Percentiles rank a stretch among this genome's conserved stretches.
These are phyloP conservation scores for Metschnikowia proteae DNA, from an alignment of 805 yeast genomes.

Conservation along the genomic window DNA sequence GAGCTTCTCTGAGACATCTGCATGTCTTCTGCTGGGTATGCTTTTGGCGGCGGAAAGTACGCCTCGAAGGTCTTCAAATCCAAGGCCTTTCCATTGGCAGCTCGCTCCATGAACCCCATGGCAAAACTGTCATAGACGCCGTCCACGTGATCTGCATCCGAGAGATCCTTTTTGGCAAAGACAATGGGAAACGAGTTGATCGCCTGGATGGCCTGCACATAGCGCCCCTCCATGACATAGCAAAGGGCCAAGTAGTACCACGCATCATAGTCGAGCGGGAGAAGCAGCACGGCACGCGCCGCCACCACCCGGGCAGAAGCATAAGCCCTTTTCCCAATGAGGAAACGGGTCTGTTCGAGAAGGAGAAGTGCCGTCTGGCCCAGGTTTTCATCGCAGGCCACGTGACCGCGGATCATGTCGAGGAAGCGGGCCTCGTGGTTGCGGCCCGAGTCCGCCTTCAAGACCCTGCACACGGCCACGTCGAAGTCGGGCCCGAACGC, in stretches of 20 bases:
- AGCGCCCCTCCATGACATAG: slow-evolving; percentile 54
- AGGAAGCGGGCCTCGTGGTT: slow-evolving; percentile 50
- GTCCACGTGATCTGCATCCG: slow-evolving; percentile 8
- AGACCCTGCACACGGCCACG: slow-evolving; percentile 39
- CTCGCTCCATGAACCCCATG: slow-evolving; percentile 8
- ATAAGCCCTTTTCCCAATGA: slow-evolving; percentile 50
- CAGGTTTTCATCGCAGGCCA: slow-evolving; percentile 17
- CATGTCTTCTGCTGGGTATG: background rate
- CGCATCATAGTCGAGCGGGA: slow-evolving; percentile 73
- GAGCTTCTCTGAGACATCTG: background rate
- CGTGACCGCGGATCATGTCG: slow-evolving; percentile 35
- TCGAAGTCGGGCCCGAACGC: slow-evolving; percentile 17
- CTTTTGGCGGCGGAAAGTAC: slow-evolving; percentile 15
- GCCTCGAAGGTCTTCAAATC: slow-evolving; percentile 14
- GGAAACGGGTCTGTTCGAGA: slow-evolving; percentile 59
- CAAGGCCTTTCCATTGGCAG: slow-evolving; percentile 6
- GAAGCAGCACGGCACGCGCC: slow-evolving; percentile 52
- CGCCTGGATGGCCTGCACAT: slow-evolving; percentile 57
- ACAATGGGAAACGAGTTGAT: slow-evolving; percentile 72
- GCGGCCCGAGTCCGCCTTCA: slow-evolving; percentile 24
- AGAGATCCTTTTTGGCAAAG: slow-evolving; percentile 2
- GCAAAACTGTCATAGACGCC: slow-evolving; percentile 13
- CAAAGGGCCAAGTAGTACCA: slow-evolving; percentile 67
- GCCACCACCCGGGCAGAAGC: slow-evolving; percentile 60
- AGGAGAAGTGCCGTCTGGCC: slow-evolving; percentile 58